Percentiles rank a stretch among this genome's conserved stretches.
These are phyloP conservation scores for Globisporangium abappressorium DNA, from an alignment of 352 stramenopile species.

Conservation along the genomic window DNA sequence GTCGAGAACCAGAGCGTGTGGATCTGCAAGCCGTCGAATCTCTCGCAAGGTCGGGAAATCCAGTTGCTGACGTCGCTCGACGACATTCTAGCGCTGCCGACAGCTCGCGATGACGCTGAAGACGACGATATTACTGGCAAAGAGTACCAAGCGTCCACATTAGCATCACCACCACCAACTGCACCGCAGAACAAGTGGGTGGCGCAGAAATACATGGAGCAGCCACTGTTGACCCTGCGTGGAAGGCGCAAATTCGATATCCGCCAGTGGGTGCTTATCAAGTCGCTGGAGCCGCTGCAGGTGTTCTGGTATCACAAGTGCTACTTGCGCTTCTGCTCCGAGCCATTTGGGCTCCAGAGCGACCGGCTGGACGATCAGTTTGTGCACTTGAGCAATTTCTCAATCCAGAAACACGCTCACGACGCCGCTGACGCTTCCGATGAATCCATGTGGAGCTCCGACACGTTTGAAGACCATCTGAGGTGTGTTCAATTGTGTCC, in stretches of 20 bases:
- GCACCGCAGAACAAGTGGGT: constrained; percentile 35
- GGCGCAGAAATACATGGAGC: constrained; percentile 88
- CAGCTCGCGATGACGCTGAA: neutral
- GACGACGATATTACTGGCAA: neutral
- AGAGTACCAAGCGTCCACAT: neutral
- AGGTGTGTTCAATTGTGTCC: constrained; percentile 22
- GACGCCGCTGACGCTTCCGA: neutral
- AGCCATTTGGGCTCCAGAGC: constrained; percentile 39
- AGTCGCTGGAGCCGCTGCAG: constrained; percentile 44
- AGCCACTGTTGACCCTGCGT: constrained; percentile 50
- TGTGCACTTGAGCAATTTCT: constrained; percentile 84
- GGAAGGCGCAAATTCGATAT: constrained; percentile 80
- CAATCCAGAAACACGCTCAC: constrained; percentile 64
- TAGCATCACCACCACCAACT: neutral
- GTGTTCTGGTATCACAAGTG: constrained; percentile 67
- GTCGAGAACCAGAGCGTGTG: constrained; percentile 43
- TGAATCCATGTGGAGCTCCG: constrained; percentile 64
- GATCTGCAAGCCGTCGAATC: constrained; percentile 78
- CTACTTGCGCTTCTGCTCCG: constrained; percentile 78
- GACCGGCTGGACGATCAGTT: constrained; percentile 45
- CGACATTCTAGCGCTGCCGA: constrained; percentile 25
- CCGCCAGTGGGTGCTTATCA: constrained; percentile 83
- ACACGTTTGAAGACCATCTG: constrained; percentile 34
- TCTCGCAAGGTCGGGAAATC: constrained; percentile 75
- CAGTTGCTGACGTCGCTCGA: constrained; percentile 39